Evolutionary conservation across 805 yeast genomes (phyloP).

Genomic region (Osmozyma mogii): DNA sequence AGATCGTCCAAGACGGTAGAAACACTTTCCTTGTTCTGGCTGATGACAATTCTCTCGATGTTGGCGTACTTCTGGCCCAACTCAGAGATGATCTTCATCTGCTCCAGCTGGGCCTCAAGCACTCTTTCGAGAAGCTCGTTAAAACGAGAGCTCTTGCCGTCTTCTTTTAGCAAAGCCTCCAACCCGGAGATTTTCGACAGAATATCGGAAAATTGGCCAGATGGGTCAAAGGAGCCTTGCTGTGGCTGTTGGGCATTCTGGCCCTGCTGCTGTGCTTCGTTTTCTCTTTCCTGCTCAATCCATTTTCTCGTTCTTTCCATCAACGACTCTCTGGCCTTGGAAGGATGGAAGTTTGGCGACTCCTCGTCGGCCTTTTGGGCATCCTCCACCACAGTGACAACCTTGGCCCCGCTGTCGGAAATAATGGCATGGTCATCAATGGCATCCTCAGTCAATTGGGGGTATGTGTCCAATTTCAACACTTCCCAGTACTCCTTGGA

Average conservation of each 20-base stretch:
- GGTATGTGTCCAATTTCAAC: conserved; percentile 49
- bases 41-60: conserved; percentile 20
- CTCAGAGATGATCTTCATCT: conserved; percentile 11
- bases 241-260: too few species aligned
- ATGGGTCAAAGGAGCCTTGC: conserved; percentile 5
- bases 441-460: conserved; percentile 46
- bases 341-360: conserved; percentile 10
- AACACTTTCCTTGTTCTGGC: conserved; percentile 27
- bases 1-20: conserved; percentile 32
- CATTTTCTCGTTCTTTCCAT: conserved; percentile 27
- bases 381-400: conserved; percentile 11
- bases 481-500: conserved; percentile 58
- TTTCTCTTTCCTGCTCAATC: conserved; percentile 7
- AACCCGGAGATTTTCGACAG: conserved; percentile 6
- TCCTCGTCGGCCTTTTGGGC: conserved; percentile 3
- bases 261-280: conserved; percentile 1
- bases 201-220: conserved; percentile 4
- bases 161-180: conserved; percentile 1
- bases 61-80: conserved; percentile 14
- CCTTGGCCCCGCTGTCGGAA: conserved; percentile 36
- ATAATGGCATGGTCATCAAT: conserved; percentile 48
- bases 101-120: conserved; percentile 12
- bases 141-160: background rate
- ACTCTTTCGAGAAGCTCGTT: conserved; percentile 8
- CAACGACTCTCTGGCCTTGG: conserved; percentile 24